Percentiles rank a stretch among this genome's conserved stretches.
phyloP scores from a whole-genome alignment of 306 rosid species.

The Lotus japonicus region DNA sequence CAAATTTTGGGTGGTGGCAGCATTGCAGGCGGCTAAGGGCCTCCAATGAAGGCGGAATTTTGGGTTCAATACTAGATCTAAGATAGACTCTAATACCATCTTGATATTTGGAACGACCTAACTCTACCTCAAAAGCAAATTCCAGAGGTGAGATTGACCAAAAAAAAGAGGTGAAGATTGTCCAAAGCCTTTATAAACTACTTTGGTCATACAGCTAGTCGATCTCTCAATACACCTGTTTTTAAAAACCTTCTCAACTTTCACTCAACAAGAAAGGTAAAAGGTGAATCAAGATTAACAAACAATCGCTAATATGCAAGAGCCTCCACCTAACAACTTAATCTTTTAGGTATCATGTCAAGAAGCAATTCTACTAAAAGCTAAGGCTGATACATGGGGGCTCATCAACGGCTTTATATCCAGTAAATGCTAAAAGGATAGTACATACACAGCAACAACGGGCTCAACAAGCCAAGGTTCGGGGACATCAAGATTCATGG shows the following conservation, averaged over 20 bases:
- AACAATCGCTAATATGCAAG: not conserved
- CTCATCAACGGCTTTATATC: not conserved
- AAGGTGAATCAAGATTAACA: not conserved
- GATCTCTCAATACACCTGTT: not conserved
- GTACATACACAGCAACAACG: slow-evolving; percentile 76
- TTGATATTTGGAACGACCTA: too few relatives aligned
- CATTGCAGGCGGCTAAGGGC: too few relatives aligned
- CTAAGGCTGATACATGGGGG: not conserved
- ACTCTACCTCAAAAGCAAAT: too few relatives aligned
- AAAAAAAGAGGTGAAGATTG: too few relatives aligned
- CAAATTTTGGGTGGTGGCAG: too few relatives aligned
- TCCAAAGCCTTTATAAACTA: too few relatives aligned
- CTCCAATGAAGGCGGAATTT: too few relatives aligned
- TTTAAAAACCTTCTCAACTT: not conserved
- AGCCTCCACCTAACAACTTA: slow-evolving; percentile 5
- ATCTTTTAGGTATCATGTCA: not conserved
- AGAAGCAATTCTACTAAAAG: not conserved
- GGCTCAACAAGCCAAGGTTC: slow-evolving; percentile 99
- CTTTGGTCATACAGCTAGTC: too few relatives aligned
- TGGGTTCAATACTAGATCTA: too few relatives aligned
- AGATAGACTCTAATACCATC: too few relatives aligned
- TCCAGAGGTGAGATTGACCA: too few relatives aligned
- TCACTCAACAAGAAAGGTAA: slow-evolving; percentile 2
- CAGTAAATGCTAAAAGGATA: not conserved
- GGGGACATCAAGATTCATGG: slow-evolving; percentile 99